Percentiles rank a stretch among this genome's conserved stretches.
Evolutionary conservation across 352 stramenopile species (phyloP).

Genomic region (Globisporangium takayamanum): DNA sequence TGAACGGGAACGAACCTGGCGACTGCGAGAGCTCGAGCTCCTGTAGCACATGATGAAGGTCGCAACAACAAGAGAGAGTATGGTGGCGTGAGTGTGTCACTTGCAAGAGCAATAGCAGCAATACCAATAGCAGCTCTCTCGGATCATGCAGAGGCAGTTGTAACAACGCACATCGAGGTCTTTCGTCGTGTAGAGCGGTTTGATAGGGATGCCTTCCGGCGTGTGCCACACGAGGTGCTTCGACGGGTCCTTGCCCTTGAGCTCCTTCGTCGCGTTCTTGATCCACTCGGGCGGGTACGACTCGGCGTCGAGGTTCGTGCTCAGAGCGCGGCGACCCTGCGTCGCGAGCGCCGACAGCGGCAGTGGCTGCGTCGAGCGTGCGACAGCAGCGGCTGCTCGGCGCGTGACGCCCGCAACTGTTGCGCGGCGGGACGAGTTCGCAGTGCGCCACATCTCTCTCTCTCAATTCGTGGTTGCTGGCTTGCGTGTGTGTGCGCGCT

Average conservation of each 20-base stretch:
- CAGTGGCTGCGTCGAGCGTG: not conserved
- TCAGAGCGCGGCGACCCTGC: slow-evolving; percentile 16
- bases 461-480: not conserved
- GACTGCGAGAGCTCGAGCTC: slow-evolving; percentile 54
- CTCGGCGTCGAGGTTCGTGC: slow-evolving; percentile 25
- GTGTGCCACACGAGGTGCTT: slow-evolving; percentile 75
- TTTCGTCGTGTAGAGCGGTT: slow-evolving; percentile 91
- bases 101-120: too few species aligned
- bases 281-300: slow-evolving; percentile 43
- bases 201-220: slow-evolving; percentile 92
- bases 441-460: slow-evolving; percentile 2
- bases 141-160: not conserved
- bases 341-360: not conserved
- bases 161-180: slow-evolving; percentile 47
- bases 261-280: slow-evolving; percentile 68
- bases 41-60: slow-evolving; percentile 6
- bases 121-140: too few species aligned
- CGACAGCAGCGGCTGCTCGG: not conserved
- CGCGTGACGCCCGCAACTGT: slow-evolving; percentile 1
- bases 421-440: slow-evolving; percentile 6
- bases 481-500: slow-evolving; percentile 1
- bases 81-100: not conserved
- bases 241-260: slow-evolving; percentile 73
- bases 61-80: not conserved
- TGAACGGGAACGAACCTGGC: slow-evolving; percentile 89